Conservation (phyloP, 805 yeast species). For the Yarrowia sp. region DNA sequence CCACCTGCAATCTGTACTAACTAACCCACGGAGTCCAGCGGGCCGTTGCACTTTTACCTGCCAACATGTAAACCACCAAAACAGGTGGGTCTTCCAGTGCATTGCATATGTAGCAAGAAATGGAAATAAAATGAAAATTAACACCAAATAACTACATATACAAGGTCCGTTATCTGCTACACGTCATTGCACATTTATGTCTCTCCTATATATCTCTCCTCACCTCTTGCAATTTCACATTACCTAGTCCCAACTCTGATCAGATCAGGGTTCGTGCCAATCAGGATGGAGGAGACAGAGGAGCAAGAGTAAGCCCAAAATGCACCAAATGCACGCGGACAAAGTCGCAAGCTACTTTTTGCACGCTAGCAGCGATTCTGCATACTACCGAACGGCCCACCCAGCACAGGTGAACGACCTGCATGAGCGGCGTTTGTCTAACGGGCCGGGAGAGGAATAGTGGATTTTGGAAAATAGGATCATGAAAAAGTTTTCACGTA, state of each 20-base stretch:
- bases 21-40: constrained; percentile 16
- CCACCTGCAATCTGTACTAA: too few relatives aligned
- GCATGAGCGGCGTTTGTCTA: neutral
- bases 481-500: too few relatives aligned
- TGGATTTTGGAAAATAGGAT: neutral
- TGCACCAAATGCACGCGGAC: neutral
- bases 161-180: too few relatives aligned
- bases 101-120: too few relatives aligned
- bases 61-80: neutral
- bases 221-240: neutral
- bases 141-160: too few relatives aligned
- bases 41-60: neutral
- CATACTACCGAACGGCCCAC: neutral
- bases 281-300: neutral
- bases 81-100: neutral
- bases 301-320: neutral
- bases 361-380: too few relatives aligned
- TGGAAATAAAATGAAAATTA: too few relatives aligned
- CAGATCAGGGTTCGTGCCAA: constrained; percentile 9
- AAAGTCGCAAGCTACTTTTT: neutral
- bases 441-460: neutral
- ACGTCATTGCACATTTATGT: too few relatives aligned
- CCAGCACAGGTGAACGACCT: neutral
- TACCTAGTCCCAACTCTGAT: neutral
- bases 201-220: neutral